phyloP scores from a whole-genome alignment of 2,329 filamentous ascomycete species.

The Botrytis squamosa region DNA sequence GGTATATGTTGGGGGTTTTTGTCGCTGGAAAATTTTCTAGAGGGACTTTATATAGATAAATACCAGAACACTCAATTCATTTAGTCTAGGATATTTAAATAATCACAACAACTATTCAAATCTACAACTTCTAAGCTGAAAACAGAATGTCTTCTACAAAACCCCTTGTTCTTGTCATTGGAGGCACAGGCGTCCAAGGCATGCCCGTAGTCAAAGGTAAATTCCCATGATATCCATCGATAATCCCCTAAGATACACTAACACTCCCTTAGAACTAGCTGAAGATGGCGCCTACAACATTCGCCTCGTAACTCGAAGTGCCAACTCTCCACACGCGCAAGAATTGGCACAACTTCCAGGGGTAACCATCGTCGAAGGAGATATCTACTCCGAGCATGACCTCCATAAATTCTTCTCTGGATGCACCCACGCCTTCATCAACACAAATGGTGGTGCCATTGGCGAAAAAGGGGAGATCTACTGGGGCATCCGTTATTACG shows the following conservation, averaged over 20 bases:
- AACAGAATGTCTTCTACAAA: slow-evolving; percentile 32
- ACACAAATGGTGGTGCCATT: slow-evolving; percentile 45
- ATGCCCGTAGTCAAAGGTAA: slow-evolving; percentile 40
- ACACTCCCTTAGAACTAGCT: slow-evolving; percentile 8
- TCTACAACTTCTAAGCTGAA: not conserved
- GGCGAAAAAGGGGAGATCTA: slow-evolving; percentile 40
- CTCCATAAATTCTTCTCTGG: slow-evolving; percentile 41
- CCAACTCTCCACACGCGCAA: slow-evolving; percentile 38
- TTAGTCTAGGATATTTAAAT: not conserved
- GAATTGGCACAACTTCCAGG: slow-evolving; percentile 40
- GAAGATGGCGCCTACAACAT: slow-evolving; percentile 28
- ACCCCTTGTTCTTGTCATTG: slow-evolving; percentile 53
- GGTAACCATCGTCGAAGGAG: slow-evolving; percentile 43
- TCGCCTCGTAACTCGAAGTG: slow-evolving; percentile 43
- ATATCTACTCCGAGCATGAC: slow-evolving; percentile 39
- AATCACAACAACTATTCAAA: not conserved
- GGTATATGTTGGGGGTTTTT: not conserved
- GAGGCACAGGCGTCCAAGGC: slow-evolving; percentile 44
- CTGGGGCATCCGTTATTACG: slow-evolving; percentile 42
- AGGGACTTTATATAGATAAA: not conserved
- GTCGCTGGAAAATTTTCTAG: not conserved
- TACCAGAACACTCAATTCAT: too few species aligned
- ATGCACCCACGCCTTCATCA: slow-evolving; percentile 43
- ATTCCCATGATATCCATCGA: slow-evolving; percentile 26
- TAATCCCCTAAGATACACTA: slow-evolving; percentile 2